phyloP scores from a whole-genome alignment of 768 basidiomycete species.

The Lentinula lateritia region DNA sequence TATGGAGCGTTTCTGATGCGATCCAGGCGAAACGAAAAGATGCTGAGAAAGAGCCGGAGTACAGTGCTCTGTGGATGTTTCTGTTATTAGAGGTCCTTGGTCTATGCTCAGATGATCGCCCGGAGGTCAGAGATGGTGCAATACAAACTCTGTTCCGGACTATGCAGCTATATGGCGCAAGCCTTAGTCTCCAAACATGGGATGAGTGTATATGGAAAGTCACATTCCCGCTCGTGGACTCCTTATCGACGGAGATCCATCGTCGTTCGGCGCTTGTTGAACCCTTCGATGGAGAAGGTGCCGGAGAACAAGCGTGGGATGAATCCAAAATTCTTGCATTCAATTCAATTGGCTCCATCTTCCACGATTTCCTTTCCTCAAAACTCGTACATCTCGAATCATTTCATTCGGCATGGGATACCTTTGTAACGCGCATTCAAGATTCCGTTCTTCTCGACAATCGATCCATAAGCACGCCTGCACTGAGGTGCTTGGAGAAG shows the following conservation, averaged over 20 bases:
- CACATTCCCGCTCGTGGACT: conserved; percentile 79
- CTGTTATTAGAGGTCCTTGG: conserved; percentile 79
- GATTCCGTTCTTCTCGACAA: conserved; percentile 65
- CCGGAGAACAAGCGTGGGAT: conserved; percentile 57
- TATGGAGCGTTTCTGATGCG: conserved; percentile 96
- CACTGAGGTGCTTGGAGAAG: conserved; percentile 78
- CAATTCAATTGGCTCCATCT: conserved; percentile 77
- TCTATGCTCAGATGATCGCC: conserved; percentile 74
- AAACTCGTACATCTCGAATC: conserved; percentile 71
- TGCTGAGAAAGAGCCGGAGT: conserved; percentile 58
- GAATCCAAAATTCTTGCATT: conserved; percentile 86
- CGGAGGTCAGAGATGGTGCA: conserved; percentile 88
- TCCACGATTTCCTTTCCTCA: conserved; percentile 69
- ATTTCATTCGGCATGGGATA: conserved; percentile 68
- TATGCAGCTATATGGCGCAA: conserved; percentile 89
- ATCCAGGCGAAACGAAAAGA: conserved; percentile 80
- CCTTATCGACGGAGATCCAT: conserved; percentile 54
- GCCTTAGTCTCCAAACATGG: conserved; percentile 80
- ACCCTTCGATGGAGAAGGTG: conserved; percentile 2
- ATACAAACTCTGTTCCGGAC: conserved; percentile 95
- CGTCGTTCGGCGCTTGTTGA: conserved; percentile 19
- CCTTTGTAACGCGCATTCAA: conserved; percentile 69
- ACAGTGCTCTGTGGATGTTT: conserved; percentile 92
- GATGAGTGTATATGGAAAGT: conserved; percentile 88
- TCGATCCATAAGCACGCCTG: conserved; percentile 72